Conservation (phyloP, 805 yeast genomes). For the Wickerhamomyces chambardii region DNA sequence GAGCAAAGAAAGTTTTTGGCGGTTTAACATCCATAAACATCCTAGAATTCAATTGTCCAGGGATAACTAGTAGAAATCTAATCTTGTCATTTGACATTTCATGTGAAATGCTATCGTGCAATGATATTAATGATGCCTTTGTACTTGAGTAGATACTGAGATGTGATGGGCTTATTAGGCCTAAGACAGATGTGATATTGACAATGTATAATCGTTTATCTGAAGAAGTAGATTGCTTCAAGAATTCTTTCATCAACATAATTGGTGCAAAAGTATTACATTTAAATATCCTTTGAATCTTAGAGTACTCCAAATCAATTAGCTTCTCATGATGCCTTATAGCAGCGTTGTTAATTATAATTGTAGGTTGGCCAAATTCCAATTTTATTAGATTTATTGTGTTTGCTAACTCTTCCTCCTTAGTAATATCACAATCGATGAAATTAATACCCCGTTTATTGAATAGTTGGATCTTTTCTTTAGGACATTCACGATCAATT, state of each 20-base stretch:
- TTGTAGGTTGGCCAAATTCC: conserved; percentile 45
- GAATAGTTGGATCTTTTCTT: background rate
- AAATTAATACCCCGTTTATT: conserved; percentile 29
- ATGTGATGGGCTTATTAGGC: conserved; percentile 73
- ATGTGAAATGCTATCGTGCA: conserved; percentile 75
- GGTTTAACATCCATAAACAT: conserved; percentile 73
- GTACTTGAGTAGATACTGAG: conserved; percentile 77
- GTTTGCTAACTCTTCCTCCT: conserved; percentile 28
- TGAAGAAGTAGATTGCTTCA: conserved; percentile 43
- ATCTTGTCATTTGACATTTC: conserved; percentile 50
- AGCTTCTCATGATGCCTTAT: conserved; percentile 45
- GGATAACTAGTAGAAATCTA: conserved; percentile 65
- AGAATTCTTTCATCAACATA: conserved; percentile 53
- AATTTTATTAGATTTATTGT: conserved; percentile 29
- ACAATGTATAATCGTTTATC: conserved; percentile 61
- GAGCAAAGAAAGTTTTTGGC: conserved; percentile 72
- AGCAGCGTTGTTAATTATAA: conserved; percentile 82
- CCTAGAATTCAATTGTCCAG: conserved; percentile 74
- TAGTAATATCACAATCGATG: conserved; percentile 60
- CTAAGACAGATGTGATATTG: conserved; percentile 73
- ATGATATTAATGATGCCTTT: conserved; percentile 73
- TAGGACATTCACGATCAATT: conserved; percentile 11
- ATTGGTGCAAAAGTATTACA: conserved; percentile 63
- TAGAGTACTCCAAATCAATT: conserved; percentile 37
- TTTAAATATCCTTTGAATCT: conserved; percentile 46